Evolutionary conservation across 768 basidiomycete genomes (phyloP).

Genomic region (Mycena galopus): DNA sequence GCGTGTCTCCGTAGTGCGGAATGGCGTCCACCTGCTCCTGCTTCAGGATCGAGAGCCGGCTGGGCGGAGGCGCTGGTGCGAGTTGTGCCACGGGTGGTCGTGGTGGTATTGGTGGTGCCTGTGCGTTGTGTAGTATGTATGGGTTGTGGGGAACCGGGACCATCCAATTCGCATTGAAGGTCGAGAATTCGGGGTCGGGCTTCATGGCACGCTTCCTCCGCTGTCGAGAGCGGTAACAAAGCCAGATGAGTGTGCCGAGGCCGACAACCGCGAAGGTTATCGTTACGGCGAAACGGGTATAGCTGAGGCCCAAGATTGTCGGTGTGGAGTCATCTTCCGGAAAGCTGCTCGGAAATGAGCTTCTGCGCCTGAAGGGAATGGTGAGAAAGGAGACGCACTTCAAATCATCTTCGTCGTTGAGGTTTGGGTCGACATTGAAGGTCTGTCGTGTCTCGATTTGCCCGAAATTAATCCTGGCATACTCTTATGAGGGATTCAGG

Average conservation of each 20-base stretch:
- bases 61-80: not conserved
- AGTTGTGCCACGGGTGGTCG: not conserved
- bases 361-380: not conserved
- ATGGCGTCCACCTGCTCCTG: not conserved
- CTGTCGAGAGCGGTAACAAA: not conserved
- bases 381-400: not conserved
- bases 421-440: not conserved
- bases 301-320: not conserved
- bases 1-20: constrained; percentile 1
- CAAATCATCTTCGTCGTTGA: not conserved
- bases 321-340: not conserved
- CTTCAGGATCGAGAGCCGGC: constrained; percentile 4
- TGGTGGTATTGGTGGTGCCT: not conserved
- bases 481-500: not conserved
- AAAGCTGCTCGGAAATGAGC: not conserved
- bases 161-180: not conserved
- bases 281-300: not conserved
- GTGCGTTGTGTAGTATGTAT: too few relatives aligned
- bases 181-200: not conserved
- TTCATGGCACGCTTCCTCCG: not conserved
- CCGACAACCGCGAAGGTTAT: not conserved
- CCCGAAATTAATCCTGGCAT: not conserved
- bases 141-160: too few relatives aligned
- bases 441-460: not conserved
- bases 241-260: not conserved